Evolutionary conservation across 345 rosid genomes (phyloP), one percentile per base, ranked within the genome.

Genomic region (Moricandia arvensis): DNA sequence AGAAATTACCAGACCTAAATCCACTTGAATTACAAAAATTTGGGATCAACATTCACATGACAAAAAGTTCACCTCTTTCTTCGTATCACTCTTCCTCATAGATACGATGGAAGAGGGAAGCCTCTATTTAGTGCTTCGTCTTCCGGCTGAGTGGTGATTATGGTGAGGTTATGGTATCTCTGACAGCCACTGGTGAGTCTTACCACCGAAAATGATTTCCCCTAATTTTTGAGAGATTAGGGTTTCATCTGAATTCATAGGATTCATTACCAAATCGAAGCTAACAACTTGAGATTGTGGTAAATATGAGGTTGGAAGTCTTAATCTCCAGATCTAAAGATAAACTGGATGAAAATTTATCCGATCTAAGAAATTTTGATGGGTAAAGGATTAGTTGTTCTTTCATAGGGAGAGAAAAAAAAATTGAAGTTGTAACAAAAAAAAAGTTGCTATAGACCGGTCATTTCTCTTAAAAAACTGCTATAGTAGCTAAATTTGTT

Each of bases 401-500:
- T 38, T 10, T 35, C 38, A 13, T 38, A 4, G 45, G 45, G 13
- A 38, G 45, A 37, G 43, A 2, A 37, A 8, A 38, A 13, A 38
- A 13, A 38, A 38, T 10, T 10, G n/a, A 38, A 38, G 11, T 35
- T 35, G 12, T 35, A 61, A 53, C 10, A 11, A 38, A 11, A 38
- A 38, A 11, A 1, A 38, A 11, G 38, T 38, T 38, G 45, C 0
- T 38, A 54, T 76, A 38, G 75, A 54, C 80, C 49, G 62, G 75
- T 76, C 70, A 69, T 69, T 76, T 4, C 11, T 10, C 75, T 74
- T 74, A 64, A 67, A 63, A 69, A 69, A 63, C 63, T 69, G 74
- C 55, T 38, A 54, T 62, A 69, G 69, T 12, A 63, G 55, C 3
- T 11, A 13, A 38, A 38, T 10, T 1, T 38, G 13, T 9, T 13